phyloP scores from a whole-genome alignment of 257 asterid genomes.

The Schizonepeta tenuifolia region DNA sequence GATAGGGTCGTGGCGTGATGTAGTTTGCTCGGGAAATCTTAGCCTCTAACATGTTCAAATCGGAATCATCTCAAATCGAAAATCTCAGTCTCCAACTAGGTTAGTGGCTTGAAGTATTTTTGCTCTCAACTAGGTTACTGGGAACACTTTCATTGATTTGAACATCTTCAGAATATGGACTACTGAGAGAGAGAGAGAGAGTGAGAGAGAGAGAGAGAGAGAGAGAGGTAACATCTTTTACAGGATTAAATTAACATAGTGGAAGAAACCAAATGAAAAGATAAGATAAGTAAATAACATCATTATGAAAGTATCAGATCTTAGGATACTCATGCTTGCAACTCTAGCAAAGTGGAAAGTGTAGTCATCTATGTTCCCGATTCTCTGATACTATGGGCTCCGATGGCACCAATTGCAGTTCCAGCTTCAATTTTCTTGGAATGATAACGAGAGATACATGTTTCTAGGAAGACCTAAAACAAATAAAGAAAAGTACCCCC shows the following conservation, averaged over 20 bases:
- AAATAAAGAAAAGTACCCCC: constrained; percentile 10
- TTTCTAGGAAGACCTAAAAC: constrained; percentile 73
- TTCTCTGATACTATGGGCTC: constrained; percentile 96
- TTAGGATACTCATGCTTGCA: constrained; percentile 99
- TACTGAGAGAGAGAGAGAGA: too few species aligned
- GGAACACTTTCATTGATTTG: too few species aligned
- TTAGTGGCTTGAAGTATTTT: too few species aligned
- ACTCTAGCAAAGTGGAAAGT: constrained; percentile 99
- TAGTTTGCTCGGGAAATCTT: too few species aligned
- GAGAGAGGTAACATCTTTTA: constrained; percentile 87
- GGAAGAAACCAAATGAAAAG: constrained; percentile 27
- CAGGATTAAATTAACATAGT: constrained; percentile 48
- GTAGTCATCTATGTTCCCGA: constrained; percentile 99
- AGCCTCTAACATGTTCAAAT: too few species aligned
- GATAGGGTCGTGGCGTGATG: too few species aligned
- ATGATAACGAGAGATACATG: constrained; percentile 82
- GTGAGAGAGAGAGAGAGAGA: too few species aligned
- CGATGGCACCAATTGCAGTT: constrained; percentile 95
- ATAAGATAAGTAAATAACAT: constrained; percentile 13
- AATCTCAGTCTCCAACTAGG: too few species aligned
- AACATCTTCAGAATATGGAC: too few species aligned
- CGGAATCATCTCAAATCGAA: too few species aligned
- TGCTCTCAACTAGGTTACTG: too few species aligned
- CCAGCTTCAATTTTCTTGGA: constrained; percentile 79
- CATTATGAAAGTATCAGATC: constrained; percentile 27